Evolutionary conservation across 805 yeast genomes (phyloP).

Genomic region (Kazachstania taianensis): DNA sequence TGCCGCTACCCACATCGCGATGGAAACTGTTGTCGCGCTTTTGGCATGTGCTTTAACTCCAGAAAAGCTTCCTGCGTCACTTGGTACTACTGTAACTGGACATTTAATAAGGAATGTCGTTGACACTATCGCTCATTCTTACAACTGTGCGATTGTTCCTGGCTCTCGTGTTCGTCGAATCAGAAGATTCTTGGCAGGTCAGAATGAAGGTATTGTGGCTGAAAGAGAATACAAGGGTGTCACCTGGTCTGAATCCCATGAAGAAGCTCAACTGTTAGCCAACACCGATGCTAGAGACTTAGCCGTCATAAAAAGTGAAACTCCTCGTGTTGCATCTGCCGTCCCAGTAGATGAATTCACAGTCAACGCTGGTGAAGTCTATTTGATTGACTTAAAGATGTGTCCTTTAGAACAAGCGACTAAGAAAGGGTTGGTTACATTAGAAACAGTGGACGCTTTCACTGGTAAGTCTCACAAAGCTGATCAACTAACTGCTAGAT

Average conservation of each 20-base stretch:
- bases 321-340: constrained; percentile 38
- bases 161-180: constrained; percentile 88
- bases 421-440: constrained; percentile 58
- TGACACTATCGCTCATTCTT: constrained; percentile 76
- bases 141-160: constrained; percentile 79
- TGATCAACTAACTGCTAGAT: constrained; percentile 43
- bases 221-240: constrained; percentile 92
- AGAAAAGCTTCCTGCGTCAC: constrained; percentile 55
- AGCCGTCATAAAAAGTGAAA: constrained; percentile 29
- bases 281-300: constrained; percentile 30
- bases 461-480: constrained; percentile 52
- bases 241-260: constrained; percentile 75
- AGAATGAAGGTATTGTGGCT: constrained; percentile 82
- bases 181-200: constrained; percentile 91
- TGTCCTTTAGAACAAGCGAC: constrained; percentile 47
- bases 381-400: constrained; percentile 73
- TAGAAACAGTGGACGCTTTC: constrained; percentile 54
- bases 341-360: constrained; percentile 68
- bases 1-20: constrained; percentile 82
- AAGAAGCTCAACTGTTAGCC: constrained; percentile 47
- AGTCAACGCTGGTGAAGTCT: constrained; percentile 75
- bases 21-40: constrained; percentile 71
- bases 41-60: constrained; percentile 67
- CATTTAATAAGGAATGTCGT: constrained; percentile 60
- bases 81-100: constrained; percentile 52